Conservation (phyloP, 148 eudicot genomes). For the Nyssa sinensis region DNA sequence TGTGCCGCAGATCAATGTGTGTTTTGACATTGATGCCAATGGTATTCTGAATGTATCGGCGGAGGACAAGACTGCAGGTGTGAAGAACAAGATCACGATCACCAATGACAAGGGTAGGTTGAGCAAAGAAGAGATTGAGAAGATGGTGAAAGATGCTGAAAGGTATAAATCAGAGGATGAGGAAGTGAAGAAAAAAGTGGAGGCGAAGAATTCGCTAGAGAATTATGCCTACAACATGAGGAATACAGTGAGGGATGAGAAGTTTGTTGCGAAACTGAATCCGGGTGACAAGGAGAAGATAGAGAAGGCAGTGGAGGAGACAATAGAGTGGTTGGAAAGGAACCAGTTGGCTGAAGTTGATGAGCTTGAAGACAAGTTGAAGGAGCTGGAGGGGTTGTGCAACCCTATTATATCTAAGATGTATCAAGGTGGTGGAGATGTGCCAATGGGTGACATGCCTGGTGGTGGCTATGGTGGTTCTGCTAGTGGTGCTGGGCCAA, state of each 20-base stretch:
- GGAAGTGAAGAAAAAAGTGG: neutral
- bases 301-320: neutral
- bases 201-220: neutral
- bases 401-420: neutral
- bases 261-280: neutral
- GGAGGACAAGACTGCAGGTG: neutral
- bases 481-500: neutral
- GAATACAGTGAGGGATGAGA: neutral
- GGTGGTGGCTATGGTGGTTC: neutral
- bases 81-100: neutral
- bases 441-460: neutral
- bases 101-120: neutral
- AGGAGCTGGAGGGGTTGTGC: neutral
- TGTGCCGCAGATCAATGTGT: neutral
- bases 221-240: neutral
- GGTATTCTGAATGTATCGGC: neutral
- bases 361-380: neutral
- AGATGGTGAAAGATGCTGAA: neutral
- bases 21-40: neutral
- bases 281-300: neutral
- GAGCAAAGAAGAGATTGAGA: neutral
- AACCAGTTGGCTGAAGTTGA: neutral
- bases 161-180: neutral
- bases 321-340: neutral
- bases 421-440: neutral